Percentiles rank a stretch among this genome's conserved stretches.
Conservation (phyloP, 768 basidiomycete species). For the Tephrocybe sp. region DNA sequence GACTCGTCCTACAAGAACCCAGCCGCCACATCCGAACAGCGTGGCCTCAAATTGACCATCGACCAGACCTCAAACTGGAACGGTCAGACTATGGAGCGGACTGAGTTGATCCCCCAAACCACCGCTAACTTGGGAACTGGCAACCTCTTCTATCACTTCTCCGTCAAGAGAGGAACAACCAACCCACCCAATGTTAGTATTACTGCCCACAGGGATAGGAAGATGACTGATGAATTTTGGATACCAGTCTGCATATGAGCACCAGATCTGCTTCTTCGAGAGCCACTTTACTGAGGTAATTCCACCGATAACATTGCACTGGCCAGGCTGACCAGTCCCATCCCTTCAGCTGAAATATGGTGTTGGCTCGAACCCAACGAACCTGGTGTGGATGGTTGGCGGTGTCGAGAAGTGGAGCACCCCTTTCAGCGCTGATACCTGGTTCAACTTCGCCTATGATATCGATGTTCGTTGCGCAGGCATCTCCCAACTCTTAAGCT, state of each 20-base stretch:
- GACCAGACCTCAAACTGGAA: constrained; percentile 58
- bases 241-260: constrained; percentile 49
- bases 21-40: constrained; percentile 46
- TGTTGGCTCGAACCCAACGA: constrained; percentile 44
- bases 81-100: constrained; percentile 44
- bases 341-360: constrained; percentile 52
- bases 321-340: neutral
- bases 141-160: constrained; percentile 64
- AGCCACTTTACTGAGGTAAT: constrained; percentile 60
- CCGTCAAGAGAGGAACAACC: constrained; percentile 44
- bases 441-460: constrained; percentile 70
- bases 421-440: constrained; percentile 49
- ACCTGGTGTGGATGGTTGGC: constrained; percentile 54
- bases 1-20: constrained; percentile 58
- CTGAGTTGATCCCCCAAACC: constrained; percentile 46
- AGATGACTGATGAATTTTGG: neutral
- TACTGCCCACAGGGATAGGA: neutral
- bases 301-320: neutral
- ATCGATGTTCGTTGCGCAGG: constrained; percentile 46
- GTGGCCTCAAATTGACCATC: constrained; percentile 56
- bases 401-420: constrained; percentile 49
- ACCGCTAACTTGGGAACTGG: constrained; percentile 55
- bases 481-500: neutral
- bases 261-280: constrained; percentile 64
- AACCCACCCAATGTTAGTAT: constrained; percentile 50